Conservation (phyloP, 805 yeast genomes). For the Kregervanrija fluxuum region DNA sequence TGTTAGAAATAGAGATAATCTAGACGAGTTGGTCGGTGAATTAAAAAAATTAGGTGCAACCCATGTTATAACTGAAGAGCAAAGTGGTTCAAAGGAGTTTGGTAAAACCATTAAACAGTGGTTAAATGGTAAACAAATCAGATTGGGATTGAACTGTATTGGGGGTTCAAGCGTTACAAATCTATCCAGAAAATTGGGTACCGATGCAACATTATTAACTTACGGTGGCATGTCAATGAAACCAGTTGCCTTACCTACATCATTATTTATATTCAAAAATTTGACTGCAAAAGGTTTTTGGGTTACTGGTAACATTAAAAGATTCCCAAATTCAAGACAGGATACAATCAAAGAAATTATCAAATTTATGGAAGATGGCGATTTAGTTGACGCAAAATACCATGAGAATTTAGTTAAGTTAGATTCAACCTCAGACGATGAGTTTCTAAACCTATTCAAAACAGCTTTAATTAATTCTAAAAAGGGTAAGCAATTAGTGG, state of each 20-base stretch:
- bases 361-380: conserved; percentile 50
- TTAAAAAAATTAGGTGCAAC: conserved; percentile 74
- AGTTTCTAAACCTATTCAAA: conserved; percentile 35
- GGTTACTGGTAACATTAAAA: conserved; percentile 66
- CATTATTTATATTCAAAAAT: conserved; percentile 84
- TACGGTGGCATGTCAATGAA: conserved; percentile 98
- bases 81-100: conserved; percentile 64
- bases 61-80: conserved; percentile 82
- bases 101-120: conserved; percentile 50
- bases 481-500: conserved; percentile 38
- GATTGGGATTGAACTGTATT: conserved; percentile 83
- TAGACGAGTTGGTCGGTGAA: conserved; percentile 49
- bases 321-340: conserved; percentile 53
- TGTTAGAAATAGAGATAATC: conserved; percentile 76
- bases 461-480: conserved; percentile 35
- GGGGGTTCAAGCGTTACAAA: conserved; percentile 85
- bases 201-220: conserved; percentile 73
- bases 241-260: conserved; percentile 88
- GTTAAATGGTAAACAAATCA: conserved; percentile 47
- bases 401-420: conserved; percentile 31
- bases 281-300: conserved; percentile 85
- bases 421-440: conserved; percentile 30
- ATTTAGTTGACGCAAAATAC: conserved; percentile 41
- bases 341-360: conserved; percentile 49
- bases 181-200: conserved; percentile 73